Evolutionary conservation across 129 eudicot species (phyloP).

Genomic region (Tanacetum coccineum): DNA sequence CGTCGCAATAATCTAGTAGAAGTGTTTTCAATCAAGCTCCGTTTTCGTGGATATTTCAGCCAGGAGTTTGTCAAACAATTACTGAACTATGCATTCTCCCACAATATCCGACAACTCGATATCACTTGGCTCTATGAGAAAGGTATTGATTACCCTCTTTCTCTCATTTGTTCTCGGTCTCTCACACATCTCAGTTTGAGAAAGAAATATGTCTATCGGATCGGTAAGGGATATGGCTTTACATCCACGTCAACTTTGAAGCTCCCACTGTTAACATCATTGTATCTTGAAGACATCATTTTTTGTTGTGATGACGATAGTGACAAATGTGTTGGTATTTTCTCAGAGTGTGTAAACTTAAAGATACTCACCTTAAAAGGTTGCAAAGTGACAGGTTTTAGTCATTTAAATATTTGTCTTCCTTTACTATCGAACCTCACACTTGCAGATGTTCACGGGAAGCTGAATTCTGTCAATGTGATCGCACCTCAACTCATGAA

Average conservation of each 20-base stretch:
- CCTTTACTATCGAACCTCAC: conserved; percentile 13
- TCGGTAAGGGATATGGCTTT: too few species aligned
- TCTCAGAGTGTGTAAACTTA: conserved; percentile 23
- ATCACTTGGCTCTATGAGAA: too few species aligned
- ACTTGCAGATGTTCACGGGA: neutral
- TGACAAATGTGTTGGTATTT: neutral
- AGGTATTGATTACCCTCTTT: too few species aligned
- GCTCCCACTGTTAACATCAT: neutral
- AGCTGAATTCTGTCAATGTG: conserved; percentile 1
- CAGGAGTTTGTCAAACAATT: too few species aligned
- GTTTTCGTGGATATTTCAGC: too few species aligned
- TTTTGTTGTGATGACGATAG: neutral
- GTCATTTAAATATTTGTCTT: conserved; percentile 2
- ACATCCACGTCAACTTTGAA: too few species aligned
- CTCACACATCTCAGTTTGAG: too few species aligned
- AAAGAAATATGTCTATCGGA: too few species aligned
- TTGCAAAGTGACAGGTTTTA: neutral
- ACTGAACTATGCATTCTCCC: neutral
- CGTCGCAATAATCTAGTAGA: too few species aligned
- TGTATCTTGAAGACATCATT: neutral
- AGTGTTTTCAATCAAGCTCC: too few species aligned
- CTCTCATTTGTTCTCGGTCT: too few species aligned
- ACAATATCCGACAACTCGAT: too few species aligned
- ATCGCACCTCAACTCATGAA: conserved; percentile 14
- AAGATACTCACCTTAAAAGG: conserved; percentile 4